A percentile compares a stretch with the other conserved stretches of the same genome.
Conservation (phyloP, 2,329 filamentous ascomycete species). For the Fusarium sp. region DNA sequence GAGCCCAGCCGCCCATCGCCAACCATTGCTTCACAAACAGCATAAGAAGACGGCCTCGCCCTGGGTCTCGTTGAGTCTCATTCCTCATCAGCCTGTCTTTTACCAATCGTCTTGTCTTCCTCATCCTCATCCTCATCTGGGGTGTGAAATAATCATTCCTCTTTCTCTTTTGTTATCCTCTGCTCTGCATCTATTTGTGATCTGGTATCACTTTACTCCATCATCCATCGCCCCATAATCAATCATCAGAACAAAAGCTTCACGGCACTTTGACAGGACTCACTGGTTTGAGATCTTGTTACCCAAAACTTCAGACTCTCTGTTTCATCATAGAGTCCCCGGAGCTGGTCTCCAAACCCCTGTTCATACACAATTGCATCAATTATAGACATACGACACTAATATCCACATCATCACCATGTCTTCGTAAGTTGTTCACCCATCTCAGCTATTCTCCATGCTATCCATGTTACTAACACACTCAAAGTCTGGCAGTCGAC, state of each 20-base stretch:
- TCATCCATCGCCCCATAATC: slow-evolving; percentile 18
- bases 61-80: slow-evolving; percentile 41
- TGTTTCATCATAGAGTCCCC: slow-evolving; percentile 27
- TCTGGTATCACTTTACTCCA: slow-evolving; percentile 43
- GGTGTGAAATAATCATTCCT: slow-evolving; percentile 11
- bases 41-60: slow-evolving; percentile 51
- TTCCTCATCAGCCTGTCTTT: slow-evolving; percentile 48
- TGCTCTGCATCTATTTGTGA: slow-evolving; percentile 18
- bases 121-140: slow-evolving; percentile 4
- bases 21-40: slow-evolving; percentile 43
- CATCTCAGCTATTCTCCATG: slow-evolving; percentile 6
- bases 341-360: slow-evolving; percentile 48
- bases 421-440: slow-evolving; percentile 54
- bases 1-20: slow-evolving; percentile 41
- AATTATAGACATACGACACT: slow-evolving; percentile 40
- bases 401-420: slow-evolving; percentile 47
- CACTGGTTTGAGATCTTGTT: slow-evolving; percentile 13
- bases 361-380: slow-evolving; percentile 31
- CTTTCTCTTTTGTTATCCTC: slow-evolving; percentile 15
- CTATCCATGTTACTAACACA: slow-evolving; percentile 42
- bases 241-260: slow-evolving; percentile 42
- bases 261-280: slow-evolving; percentile 30
- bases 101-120: slow-evolving; percentile 39
- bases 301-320: slow-evolving; percentile 21
- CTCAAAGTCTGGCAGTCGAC: slow-evolving; percentile 71